A percentile compares a stretch with the other conserved stretches of the same genome.
These are phyloP conservation scores for Vitis labrusca DNA, from an alignment of 164 flowering plant species.

Conservation along the genomic window DNA sequence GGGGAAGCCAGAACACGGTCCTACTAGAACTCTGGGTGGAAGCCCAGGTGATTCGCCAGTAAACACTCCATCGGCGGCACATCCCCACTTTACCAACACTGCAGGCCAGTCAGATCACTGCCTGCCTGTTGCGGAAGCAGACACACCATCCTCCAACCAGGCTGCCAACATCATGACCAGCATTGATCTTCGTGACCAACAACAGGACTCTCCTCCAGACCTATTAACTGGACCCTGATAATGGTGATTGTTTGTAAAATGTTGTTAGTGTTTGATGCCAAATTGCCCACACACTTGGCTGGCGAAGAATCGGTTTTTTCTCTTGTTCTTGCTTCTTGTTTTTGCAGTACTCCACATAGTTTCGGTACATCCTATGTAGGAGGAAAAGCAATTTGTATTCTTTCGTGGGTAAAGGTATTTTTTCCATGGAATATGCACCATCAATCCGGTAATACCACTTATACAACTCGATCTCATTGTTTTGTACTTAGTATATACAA, in stretches of 20 bases:
- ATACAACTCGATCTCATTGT: too few species aligned
- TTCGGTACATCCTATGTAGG: too few species aligned
- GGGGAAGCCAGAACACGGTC: slow-evolving; percentile 15
- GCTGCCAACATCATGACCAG: slow-evolving; percentile 22
- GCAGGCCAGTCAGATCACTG: slow-evolving; percentile 20
- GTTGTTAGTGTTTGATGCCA: background rate
- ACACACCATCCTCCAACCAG: slow-evolving; percentile 12
- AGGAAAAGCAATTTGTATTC: too few species aligned
- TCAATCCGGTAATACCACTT: too few species aligned
- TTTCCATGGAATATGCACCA: too few species aligned
- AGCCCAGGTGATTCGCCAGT: slow-evolving; percentile 39
- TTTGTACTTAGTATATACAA: too few species aligned
- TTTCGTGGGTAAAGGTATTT: too few species aligned
- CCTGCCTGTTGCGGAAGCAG: slow-evolving; percentile 30
- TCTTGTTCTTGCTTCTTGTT: background rate
- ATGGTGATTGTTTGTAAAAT: background rate
- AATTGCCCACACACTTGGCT: background rate
- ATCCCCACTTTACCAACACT: slow-evolving; percentile 19
- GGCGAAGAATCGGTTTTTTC: background rate
- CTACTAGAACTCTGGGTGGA: slow-evolving; percentile 37
- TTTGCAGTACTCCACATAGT: background rate
- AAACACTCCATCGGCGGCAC: slow-evolving; percentile 15
- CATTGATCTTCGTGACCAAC: slow-evolving; percentile 10
- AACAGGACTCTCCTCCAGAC: background rate
- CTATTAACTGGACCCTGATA: slow-evolving; percentile 9